These are phyloP conservation scores for Cryphonectria japonica DNA, from an alignment of 2,329 filamentous ascomycete species.

Conservation along the genomic window DNA sequence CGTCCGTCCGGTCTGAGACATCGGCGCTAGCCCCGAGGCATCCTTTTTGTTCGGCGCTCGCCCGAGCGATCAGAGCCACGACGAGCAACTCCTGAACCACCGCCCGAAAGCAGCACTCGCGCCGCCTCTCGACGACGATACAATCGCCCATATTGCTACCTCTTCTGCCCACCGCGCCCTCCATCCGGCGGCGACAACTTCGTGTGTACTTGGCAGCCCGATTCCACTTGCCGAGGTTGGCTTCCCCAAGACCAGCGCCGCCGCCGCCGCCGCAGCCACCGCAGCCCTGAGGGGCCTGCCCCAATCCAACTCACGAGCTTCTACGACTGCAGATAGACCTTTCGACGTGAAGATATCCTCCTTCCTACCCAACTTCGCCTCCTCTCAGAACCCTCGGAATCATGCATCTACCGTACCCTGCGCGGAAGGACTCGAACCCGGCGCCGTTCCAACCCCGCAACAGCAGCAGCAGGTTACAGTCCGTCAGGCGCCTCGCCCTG, in stretches of 20 bases:
- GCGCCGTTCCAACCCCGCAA: slow-evolving; percentile 68
- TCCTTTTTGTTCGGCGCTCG: background rate
- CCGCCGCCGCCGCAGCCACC: background rate
- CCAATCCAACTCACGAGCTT: background rate
- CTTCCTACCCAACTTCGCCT: background rate
- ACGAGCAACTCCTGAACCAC: background rate
- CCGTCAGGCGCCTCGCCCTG: slow-evolving; percentile 20
- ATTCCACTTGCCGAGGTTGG: slow-evolving; percentile 23
- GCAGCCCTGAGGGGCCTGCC: slow-evolving; percentile 10
- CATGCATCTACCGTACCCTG: slow-evolving; percentile 91
- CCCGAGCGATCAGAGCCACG: background rate
- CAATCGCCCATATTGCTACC: background rate
- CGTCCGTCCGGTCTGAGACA: slow-evolving; percentile 1
- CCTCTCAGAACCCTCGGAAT: slow-evolving; percentile 32
- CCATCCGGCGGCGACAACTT: background rate
- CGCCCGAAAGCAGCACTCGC: background rate
- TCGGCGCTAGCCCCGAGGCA: slow-evolving; percentile 6
- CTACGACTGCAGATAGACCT: background rate
- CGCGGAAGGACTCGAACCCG: slow-evolving; percentile 80
- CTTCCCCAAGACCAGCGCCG: background rate
- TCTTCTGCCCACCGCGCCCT: background rate
- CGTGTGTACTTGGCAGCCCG: background rate
- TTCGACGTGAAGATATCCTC: background rate
- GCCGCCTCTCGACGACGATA: background rate
- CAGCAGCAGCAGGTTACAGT: slow-evolving; percentile 16